Evolutionary conservation across 2,329 filamentous ascomycete genomes (phyloP).

Genomic region (Cryphonectria radicalis): DNA sequence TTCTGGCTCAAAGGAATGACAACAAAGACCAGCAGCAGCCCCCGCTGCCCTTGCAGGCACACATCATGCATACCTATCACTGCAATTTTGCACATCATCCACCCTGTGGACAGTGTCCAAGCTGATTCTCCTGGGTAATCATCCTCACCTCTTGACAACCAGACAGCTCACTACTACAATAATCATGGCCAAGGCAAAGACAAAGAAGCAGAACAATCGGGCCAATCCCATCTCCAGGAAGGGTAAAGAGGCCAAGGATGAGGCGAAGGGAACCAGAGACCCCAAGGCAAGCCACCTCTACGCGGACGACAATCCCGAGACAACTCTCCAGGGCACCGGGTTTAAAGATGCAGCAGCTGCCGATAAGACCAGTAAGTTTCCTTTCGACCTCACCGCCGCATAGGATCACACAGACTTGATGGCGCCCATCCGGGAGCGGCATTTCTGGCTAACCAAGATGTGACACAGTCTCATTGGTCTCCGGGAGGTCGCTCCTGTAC

Average conservation of each 20-base stretch:
- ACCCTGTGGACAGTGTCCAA: neutral
- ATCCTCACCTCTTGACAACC: neutral
- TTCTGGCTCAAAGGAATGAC: neutral
- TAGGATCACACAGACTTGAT: neutral
- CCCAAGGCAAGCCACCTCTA: slow-evolving; percentile 26
- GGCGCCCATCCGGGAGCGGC: neutral
- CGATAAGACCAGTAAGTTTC: slow-evolving; percentile 24
- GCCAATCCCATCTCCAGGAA: slow-evolving; percentile 26
- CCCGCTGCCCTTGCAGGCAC: slow-evolving; percentile 13
- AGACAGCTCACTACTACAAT: neutral
- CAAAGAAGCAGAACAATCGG: slow-evolving; percentile 27
- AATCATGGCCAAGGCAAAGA: slow-evolving; percentile 22
- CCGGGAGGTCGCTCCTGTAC: slow-evolving; percentile 23
- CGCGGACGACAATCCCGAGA: slow-evolving; percentile 28
- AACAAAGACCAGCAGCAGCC: slow-evolving; percentile 3
- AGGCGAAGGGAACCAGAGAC: slow-evolving; percentile 6
- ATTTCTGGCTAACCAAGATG: neutral
- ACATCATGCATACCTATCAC: neutral
- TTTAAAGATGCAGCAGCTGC: slow-evolving; percentile 29
- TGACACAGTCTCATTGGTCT: slow-evolving; percentile 22
- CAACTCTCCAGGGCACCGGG: slow-evolving; percentile 24
- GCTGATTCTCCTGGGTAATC: neutral
- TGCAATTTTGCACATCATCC: neutral
- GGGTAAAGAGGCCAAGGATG: slow-evolving; percentile 13
- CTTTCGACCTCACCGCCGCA: neutral